These are phyloP conservation scores for Closterium sp. DNA, from an alignment of 139 green algal genomes.

Conservation along the genomic window DNA sequence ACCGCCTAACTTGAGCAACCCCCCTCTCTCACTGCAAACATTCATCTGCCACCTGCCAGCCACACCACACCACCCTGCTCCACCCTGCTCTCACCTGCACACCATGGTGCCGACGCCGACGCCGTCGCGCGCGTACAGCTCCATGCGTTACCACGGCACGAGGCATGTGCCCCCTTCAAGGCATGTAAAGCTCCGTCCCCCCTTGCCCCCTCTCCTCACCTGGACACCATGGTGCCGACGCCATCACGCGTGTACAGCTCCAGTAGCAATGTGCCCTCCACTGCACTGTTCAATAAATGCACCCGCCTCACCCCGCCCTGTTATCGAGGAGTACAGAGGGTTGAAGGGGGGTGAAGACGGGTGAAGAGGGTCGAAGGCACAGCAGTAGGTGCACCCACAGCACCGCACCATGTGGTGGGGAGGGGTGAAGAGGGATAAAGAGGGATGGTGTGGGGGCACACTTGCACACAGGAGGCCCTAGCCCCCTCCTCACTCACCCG, in stretches of 20 bases:
- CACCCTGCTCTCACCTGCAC: no score
- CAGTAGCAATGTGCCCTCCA: slow-evolving; percentile 29
- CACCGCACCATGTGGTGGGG: slow-evolving; percentile 13
- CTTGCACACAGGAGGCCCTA: neutral
- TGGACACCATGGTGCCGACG: slow-evolving; percentile 80
- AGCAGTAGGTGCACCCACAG: slow-evolving; percentile 47
- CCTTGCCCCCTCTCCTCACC: no score
- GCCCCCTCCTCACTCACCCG: neutral
- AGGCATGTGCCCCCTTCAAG: no score
- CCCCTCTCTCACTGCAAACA: no score
- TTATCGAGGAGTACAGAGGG: neutral
- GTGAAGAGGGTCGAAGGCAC: neutral
- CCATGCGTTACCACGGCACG: no score
- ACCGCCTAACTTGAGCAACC: no score
- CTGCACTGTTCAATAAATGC: slow-evolving; percentile 44
- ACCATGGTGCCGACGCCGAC: no score
- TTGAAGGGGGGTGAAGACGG: neutral
- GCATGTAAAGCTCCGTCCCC: no score
- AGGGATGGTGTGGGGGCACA: neutral
- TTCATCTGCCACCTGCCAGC: no score
- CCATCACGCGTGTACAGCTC: slow-evolving; percentile 96
- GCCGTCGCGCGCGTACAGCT: slow-evolving; percentile 93
- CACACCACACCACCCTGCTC: no score
- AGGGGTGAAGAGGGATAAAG: neutral
- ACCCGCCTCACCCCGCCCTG: slow-evolving; percentile 41